Evolutionary conservation across 2,329 filamentous ascomycete species (phyloP).

Genomic region (Calycina herbarum): DNA sequence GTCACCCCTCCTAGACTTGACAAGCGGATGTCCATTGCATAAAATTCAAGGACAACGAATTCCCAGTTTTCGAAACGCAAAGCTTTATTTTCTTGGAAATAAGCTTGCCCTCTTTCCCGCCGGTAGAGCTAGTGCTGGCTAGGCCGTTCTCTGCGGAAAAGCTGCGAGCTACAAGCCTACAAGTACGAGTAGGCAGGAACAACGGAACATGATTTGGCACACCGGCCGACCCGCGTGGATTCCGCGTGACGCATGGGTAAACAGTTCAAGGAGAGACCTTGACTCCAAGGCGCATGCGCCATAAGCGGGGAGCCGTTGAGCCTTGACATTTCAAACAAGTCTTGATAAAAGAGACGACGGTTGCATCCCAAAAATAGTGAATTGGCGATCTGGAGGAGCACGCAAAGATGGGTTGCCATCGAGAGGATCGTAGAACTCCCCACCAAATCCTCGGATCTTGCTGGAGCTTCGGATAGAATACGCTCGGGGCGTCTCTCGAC

Average conservation of each 20-base stretch:
- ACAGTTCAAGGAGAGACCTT: not conserved
- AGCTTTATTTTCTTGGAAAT: no score
- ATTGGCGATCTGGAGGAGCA: no score
- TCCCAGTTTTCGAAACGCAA: no score
- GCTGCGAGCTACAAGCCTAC: not conserved
- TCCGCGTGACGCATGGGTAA: not conserved
- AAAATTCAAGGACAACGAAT: no score
- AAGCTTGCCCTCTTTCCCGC: not conserved
- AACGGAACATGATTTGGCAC: not conserved
- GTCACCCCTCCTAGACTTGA: no score
- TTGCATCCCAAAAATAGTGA: no score
- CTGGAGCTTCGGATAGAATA: not conserved
- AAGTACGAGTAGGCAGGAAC: not conserved
- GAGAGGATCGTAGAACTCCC: not conserved
- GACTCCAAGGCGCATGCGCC: not conserved
- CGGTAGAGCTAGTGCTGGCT: not conserved
- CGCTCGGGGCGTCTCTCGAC: not conserved
- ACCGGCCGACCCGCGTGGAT: not conserved
- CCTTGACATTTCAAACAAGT: not conserved
- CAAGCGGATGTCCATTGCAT: no score
- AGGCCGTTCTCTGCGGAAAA: not conserved
- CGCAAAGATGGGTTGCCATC: no score
- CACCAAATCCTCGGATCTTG: not conserved
- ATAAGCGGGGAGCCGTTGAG: not conserved
- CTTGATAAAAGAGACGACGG: not conserved